Evolutionary conservation across 129 eudicot species (phyloP), one percentile per base, ranked within the genome.

Genomic region (Flaveria linearis): DNA sequence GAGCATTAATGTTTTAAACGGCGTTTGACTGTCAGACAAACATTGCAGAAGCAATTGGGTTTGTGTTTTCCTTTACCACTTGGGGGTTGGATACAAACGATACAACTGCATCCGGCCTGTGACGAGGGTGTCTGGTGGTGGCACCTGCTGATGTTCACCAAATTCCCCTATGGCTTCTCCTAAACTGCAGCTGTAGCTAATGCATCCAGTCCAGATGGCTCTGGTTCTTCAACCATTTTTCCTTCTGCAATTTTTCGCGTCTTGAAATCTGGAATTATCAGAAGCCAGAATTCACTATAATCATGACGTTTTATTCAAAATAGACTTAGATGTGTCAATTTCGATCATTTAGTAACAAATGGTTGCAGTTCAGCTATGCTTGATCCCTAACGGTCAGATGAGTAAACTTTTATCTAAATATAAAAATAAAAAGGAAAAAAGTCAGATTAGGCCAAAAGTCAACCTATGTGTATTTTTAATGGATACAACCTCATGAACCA

Each of bases 41-140:
- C 97, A 18, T 91, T 88, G 84, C 98, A 93, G 55, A 81, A 83
- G 85, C 98, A 93, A 4, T 84, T 78, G 39, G 93, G 88, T 30
- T 91, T 87, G 82, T 93, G 98, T 63, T 87, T 88, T 45, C 97
- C 98, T 71, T 91, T 87, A 4, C 98, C 98, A 9, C 98, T 93
- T 2, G 98, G 98, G 6, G 98, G 98, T 77, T 93, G 98, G 55
- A 93, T 93, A 84, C 98, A 93, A 33, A 93, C 98, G 55, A 93
- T 93, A 74, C 98, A 93, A n/a, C 86, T 75, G 78, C 98, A 93
- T 43, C 98, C 98, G 15, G 92, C 5, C 97, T 90, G 70, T 94
- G 99, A 30, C 99, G 87, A 12, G 99, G 99, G 57, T 94, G 99
- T 78, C 77, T 83, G 1, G 99, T 94, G 9, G 99, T 91, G 82